Conservation (phyloP, 257 asterid genomes). For the Capsicum rhomboideum region DNA sequence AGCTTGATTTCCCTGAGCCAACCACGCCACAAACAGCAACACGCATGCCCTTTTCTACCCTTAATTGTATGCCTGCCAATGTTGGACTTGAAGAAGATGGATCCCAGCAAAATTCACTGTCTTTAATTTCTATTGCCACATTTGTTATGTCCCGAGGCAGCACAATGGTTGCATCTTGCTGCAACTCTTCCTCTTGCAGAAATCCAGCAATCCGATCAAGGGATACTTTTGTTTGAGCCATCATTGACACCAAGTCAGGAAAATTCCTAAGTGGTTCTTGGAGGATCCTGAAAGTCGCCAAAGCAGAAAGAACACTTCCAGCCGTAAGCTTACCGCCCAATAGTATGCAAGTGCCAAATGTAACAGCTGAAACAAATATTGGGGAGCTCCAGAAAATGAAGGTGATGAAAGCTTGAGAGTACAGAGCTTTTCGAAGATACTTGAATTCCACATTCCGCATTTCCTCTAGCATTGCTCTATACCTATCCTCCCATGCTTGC, state of each 20-base stretch:
- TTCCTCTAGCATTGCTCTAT: conserved; percentile 50
- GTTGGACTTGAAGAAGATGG: conserved; percentile 37
- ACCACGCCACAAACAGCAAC: conserved; percentile 75
- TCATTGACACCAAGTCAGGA: conserved; percentile 76
- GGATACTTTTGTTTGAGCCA: conserved; percentile 82
- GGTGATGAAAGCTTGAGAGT: conserved; percentile 64
- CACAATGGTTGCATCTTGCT: conserved; percentile 45
- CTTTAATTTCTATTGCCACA: conserved; percentile 50
- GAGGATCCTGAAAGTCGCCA: conserved; percentile 67
- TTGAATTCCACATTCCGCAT: conserved; percentile 71
- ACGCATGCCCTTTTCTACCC: conserved; percentile 58
- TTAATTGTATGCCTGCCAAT: conserved; percentile 39
- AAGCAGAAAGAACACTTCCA: conserved; percentile 68
- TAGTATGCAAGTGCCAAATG: conserved; percentile 60
- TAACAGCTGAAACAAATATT: conserved; percentile 60
- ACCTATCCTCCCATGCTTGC: conserved; percentile 84
- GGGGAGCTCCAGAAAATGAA: conserved; percentile 82
- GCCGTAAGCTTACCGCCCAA: conserved; percentile 73
- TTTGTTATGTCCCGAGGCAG: conserved; percentile 40
- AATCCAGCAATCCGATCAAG: conserved; percentile 62
- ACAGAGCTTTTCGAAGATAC: conserved; percentile 57
- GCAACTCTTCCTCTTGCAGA: conserved; percentile 55
- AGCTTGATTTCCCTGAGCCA: conserved; percentile 77
- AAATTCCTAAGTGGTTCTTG: conserved; percentile 73
- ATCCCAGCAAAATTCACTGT: conserved; percentile 60